Evolutionary conservation across 805 yeast genomes (phyloP).

Genomic region (Jamesozyma jinghongensis): DNA sequence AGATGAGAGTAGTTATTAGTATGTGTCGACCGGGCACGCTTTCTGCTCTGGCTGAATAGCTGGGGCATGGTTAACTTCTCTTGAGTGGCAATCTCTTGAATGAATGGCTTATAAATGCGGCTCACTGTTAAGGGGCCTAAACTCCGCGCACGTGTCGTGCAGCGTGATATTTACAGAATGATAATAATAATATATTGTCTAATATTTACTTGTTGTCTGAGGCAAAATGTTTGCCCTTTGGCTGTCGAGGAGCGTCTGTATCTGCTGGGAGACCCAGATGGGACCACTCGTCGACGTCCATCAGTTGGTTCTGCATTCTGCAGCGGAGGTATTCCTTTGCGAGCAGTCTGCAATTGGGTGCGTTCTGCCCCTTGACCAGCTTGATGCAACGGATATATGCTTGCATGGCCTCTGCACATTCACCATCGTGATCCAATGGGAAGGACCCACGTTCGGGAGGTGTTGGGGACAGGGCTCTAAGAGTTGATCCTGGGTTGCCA

Average conservation of each 20-base stretch:
- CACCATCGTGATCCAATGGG: conserved; percentile 84
- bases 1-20: too few relatives aligned
- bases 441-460: conserved; percentile 97
- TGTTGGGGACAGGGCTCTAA: conserved; percentile 56
- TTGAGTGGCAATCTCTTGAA: too few relatives aligned
- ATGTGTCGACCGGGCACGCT: too few relatives aligned
- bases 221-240: too few relatives aligned
- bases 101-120: too few relatives aligned
- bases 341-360: conserved; percentile 78
- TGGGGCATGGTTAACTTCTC: too few relatives aligned
- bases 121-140: too few relatives aligned
- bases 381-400: conserved; percentile 72
- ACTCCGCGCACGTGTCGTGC: too few relatives aligned
- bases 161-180: too few relatives aligned
- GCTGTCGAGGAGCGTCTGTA: background rate
- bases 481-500: conserved; percentile 40
- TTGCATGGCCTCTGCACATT: conserved; percentile 68
- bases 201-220: too few relatives aligned
- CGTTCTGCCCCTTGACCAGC: conserved; percentile 69
- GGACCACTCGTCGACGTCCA: conserved; percentile 52
- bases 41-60: too few relatives aligned
- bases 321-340: conserved; percentile 80
- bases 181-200: too few relatives aligned
- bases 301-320: conserved; percentile 72
- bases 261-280: conserved; percentile 55